phyloP scores from a whole-genome alignment of 768 basidiomycete genomes.

The Naganishia onofrii region DNA sequence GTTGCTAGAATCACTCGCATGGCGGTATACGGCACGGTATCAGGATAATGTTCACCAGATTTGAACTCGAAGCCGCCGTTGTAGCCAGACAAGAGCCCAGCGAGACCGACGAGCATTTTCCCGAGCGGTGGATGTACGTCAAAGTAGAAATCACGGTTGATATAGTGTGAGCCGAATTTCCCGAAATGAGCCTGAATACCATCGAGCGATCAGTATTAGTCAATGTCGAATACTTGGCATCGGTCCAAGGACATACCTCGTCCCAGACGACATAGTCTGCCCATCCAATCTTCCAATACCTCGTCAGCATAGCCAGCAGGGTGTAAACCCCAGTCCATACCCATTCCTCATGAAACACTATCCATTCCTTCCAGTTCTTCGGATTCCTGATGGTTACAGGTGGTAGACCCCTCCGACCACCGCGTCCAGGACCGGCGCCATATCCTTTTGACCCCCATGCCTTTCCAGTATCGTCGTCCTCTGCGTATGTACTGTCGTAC shows the following conservation, averaged over 20 bases:
- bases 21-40: constrained; percentile 80
- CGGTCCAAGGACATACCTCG: constrained; percentile 56
- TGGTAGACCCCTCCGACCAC: constrained; percentile 48
- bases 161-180: constrained; percentile 96
- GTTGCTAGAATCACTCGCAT: constrained; percentile 93
- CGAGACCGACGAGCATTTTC: constrained; percentile 97
- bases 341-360: constrained; percentile 49
- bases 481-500: not conserved
- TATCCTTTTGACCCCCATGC: constrained; percentile 49
- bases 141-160: constrained; percentile 98
- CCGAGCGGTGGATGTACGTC: constrained; percentile 98
- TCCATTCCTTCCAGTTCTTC: constrained; percentile 42
- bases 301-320: constrained; percentile 88
- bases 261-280: constrained; percentile 91
- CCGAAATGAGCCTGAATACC: constrained; percentile 81
- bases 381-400: constrained; percentile 40
- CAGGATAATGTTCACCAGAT: constrained; percentile 80
- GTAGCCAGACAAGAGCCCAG: constrained; percentile 85
- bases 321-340: constrained; percentile 69
- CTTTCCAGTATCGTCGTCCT: constrained; percentile 39
- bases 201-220: constrained; percentile 2
- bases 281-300: constrained; percentile 87
- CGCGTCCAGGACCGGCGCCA: constrained; percentile 46
- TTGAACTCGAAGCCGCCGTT: constrained; percentile 91
- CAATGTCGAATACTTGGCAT: not conserved